Conservation (phyloP, 2,329 filamentous ascomycete species). For the Botrytis tulipae region DNA sequence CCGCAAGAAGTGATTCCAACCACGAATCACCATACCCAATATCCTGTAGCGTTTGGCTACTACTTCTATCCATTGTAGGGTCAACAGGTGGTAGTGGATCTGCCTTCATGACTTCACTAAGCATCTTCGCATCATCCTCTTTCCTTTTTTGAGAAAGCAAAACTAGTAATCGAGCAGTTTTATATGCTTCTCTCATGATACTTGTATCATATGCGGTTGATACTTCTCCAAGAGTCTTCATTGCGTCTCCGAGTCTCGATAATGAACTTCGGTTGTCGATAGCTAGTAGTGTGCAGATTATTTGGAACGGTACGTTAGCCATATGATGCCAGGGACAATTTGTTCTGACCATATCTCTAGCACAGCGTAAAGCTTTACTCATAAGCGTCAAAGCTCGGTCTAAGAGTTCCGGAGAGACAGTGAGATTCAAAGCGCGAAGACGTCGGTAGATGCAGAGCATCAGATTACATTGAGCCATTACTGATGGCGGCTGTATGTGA, state of each 20-base stretch:
- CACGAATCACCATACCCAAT: slow-evolving; percentile 5
- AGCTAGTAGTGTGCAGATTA: slow-evolving; percentile 23
- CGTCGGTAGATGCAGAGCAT: slow-evolving; percentile 16
- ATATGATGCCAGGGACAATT: slow-evolving; percentile 23
- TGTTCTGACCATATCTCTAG: not conserved
- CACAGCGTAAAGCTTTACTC: not conserved
- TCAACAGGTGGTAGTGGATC: not conserved
- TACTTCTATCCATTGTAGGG: not conserved
- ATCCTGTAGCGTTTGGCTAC: not conserved
- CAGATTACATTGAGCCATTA: slow-evolving; percentile 17
- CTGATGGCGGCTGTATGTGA: slow-evolving; percentile 5
- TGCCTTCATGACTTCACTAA: not conserved
- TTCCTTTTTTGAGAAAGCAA: slow-evolving; percentile 12
- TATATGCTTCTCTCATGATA: slow-evolving; percentile 16
- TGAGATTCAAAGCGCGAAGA: slow-evolving; percentile 3
- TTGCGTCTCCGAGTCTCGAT: slow-evolving; percentile 18
- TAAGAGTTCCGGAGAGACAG: not conserved
- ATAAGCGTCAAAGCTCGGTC: not conserved
- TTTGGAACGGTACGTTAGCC: slow-evolving; percentile 25
- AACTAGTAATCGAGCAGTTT: slow-evolving; percentile 18
- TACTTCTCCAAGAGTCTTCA: slow-evolving; percentile 20
- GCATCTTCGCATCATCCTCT: slow-evolving; percentile 11
- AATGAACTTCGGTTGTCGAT: slow-evolving; percentile 21
- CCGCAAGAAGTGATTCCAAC: slow-evolving; percentile 12
- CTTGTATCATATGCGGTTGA: slow-evolving; percentile 10